Evolutionary conservation across 129 eudicot genomes (phyloP).

Genomic region (Kitagawia praeruptora): DNA sequence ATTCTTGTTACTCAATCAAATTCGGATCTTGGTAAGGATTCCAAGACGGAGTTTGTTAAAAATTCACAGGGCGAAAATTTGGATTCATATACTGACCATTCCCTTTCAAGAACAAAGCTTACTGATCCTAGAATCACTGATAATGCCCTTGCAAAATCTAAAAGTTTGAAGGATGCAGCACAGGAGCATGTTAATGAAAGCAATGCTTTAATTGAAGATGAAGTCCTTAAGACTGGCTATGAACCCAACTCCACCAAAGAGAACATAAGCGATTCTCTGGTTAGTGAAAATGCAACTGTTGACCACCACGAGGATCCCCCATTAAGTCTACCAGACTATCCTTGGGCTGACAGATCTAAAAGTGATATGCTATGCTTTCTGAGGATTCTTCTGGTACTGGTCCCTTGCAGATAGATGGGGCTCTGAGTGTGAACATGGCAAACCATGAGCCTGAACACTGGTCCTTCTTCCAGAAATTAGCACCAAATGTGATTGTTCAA

Average conservation of each 20-base stretch:
- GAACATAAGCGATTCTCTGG: conserved; percentile 17
- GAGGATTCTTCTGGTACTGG: conserved; percentile 47
- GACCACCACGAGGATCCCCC: conserved; percentile 30
- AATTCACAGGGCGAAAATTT: conserved; percentile 22
- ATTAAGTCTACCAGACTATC: conserved; percentile 26
- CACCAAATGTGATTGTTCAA: conserved; percentile 58
- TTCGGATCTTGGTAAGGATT: conserved; percentile 38
- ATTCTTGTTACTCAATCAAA: conserved; percentile 49
- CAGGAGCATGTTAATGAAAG: conserved; percentile 19
- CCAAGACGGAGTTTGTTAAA: conserved; percentile 31
- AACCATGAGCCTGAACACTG: conserved; percentile 87
- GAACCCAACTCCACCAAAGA: conserved; percentile 15
- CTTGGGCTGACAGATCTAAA: conserved; percentile 20
- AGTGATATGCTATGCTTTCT: conserved; percentile 41
- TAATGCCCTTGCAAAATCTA: conserved; percentile 21
- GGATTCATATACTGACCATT: conserved; percentile 29
- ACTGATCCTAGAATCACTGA: conserved; percentile 14
- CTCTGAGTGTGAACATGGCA: conserved; percentile 68
- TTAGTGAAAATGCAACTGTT: conserved; percentile 24
- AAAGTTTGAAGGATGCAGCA: conserved; percentile 10
- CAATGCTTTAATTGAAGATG: conserved; percentile 19
- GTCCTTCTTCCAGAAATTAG: conserved; percentile 90
- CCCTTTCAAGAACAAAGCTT: conserved; percentile 20
- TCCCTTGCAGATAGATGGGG: conserved; percentile 61
- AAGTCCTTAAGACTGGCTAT: conserved; percentile 15